Base-by-base conservation (phyloP, 2,329 filamentous ascomycete species). In the Ascochyta koolunga region DNA sequence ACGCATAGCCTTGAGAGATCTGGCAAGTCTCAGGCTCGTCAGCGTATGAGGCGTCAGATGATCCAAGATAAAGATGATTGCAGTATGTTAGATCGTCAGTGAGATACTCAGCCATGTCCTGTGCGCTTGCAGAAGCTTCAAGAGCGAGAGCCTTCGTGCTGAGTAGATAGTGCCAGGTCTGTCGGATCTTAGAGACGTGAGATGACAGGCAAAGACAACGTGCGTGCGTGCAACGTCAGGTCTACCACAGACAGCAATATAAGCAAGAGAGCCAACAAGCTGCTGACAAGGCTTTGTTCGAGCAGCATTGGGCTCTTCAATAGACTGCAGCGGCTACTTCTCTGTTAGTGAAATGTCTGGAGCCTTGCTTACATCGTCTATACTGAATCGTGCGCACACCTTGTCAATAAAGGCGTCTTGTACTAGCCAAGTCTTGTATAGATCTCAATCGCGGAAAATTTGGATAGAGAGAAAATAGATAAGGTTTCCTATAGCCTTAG, bases 1-100 rank as follows among this genome's bases (percentile, higher is more conserved):
- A 54, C 3, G 36, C 39, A 22, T 56, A 66, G 18, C 64, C 36
- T 10, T 38, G 27, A 24, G 54, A 56, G 42, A 49, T 58, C 16
- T 50, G 47, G 2, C 47, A 58, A 5, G 39, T 42, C 7, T 27
- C 32, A 31, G 27, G 27, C 27, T 31, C 27, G 27, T 31, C 27
- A 31, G 27, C 27, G 27, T 31, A 31, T 9, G 27, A 31, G 27
- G 27, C 27, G 9, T 31, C 27, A 5, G 27, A 31, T 31, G 27
- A 31, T 10, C 27, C 27, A 31, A 31, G 11, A 9, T 6, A 31
- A 9, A 31, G 27, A 13, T 4, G 16, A 18, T 35, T 15, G 32
- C 32, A 9, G 16, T 35, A 35, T 5, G 6, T 18, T 35, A 15
- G 32, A 18, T 35, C 16, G n/a, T 35, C 32, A 5, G 32, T 5